A percentile compares a stretch with the other conserved stretches of the same genome.
phyloP scores from a whole-genome alignment of 352 stramenopile genomes.

The Labyrinthula sp. region DNA sequence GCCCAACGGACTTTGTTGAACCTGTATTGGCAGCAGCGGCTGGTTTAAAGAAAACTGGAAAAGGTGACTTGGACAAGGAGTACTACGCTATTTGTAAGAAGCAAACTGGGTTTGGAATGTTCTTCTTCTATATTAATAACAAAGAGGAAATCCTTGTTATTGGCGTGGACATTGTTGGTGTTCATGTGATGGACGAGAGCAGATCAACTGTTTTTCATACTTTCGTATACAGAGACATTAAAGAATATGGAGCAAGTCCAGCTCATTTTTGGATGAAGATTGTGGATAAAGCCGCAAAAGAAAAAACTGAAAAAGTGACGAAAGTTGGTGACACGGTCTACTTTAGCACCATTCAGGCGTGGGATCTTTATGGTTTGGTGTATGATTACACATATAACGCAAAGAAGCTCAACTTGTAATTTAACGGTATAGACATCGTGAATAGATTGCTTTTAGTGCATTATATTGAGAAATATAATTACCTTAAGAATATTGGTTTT shows the following conservation, averaged over 20 bases:
- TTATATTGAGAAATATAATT: no score
- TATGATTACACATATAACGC: no score
- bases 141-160: slow-evolving; percentile 9
- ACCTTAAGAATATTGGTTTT: no score
- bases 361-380: slow-evolving; percentile 11
- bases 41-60: no score
- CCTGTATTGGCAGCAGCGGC: slow-evolving; percentile 10
- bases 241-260: slow-evolving; percentile 15
- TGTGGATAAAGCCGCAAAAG: no score
- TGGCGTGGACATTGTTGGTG: slow-evolving; percentile 6
- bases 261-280: slow-evolving; percentile 26
- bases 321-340: slow-evolving; percentile 7
- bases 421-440: no score
- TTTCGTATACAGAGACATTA: slow-evolving; percentile 4
- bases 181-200: slow-evolving; percentile 10
- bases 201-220: slow-evolving; percentile 7
- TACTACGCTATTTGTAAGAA: slow-evolving; percentile 1
- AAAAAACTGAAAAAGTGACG: not conserved
- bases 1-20: slow-evolving; percentile 3
- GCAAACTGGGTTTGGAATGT: slow-evolving; percentile 8
- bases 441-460: no score
- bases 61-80: not conserved
- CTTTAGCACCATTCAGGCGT: slow-evolving; percentile 17
- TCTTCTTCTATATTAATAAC: slow-evolving; percentile 7
- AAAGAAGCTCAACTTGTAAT: no score